Conservation (phyloP, 257 asterid genomes). For the Voacanga thouarsii region DNA sequence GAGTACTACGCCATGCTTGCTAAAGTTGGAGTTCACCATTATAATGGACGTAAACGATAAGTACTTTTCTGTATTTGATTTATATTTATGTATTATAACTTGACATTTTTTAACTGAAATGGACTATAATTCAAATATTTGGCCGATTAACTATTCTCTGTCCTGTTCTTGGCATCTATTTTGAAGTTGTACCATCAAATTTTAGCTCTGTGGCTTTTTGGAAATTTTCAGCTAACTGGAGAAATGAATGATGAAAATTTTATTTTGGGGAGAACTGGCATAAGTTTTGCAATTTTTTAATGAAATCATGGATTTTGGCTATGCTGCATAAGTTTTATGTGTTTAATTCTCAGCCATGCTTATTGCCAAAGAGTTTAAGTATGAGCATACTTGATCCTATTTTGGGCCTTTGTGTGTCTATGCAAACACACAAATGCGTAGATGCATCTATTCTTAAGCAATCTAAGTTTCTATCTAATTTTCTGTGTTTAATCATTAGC, state of each 20-base stretch:
- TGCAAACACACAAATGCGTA: background rate
- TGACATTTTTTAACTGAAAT: background rate
- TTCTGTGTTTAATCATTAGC: background rate
- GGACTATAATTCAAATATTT: background rate
- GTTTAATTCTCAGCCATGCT: no score
- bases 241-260: background rate
- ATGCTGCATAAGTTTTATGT: background rate
- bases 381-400: background rate
- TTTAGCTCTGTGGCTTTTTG: background rate
- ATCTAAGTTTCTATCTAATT: background rate
- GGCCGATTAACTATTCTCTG: no score
- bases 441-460: background rate
- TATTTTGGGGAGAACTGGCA: background rate
- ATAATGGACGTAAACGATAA: conserved; percentile 63
- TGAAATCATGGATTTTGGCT: background rate
- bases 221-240: background rate
- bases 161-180: no score
- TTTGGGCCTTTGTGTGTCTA: background rate
- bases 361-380: background rate
- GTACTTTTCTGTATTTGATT: background rate
- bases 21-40: conserved; percentile 80
- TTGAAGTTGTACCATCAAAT: no score
- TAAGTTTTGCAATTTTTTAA: background rate
- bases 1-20: conserved; percentile 90
- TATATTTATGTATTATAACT: background rate